Percentiles rank a stretch among this genome's conserved stretches.
Evolutionary conservation across 73 alveolate species (phyloP).

Genomic region (Paraurostyla sp.): DNA sequence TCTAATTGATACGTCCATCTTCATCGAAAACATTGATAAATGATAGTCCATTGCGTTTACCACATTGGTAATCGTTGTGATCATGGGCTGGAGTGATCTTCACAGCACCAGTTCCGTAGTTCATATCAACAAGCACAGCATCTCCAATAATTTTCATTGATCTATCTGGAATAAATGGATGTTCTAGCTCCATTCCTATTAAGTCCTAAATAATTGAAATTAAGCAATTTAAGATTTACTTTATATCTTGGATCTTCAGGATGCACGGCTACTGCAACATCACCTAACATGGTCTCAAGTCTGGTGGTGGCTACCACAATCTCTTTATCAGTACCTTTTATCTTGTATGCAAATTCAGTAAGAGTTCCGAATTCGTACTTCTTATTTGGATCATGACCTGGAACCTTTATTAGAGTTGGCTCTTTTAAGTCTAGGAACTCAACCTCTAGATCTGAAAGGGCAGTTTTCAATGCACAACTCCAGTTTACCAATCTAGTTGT

Average conservation of each 20-base stretch:
- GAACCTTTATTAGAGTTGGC: constrained; percentile 87
- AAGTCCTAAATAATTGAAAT: too few species aligned
- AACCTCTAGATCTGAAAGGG: constrained; percentile 98
- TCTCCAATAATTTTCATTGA: constrained; percentile 93
- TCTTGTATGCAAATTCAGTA: constrained; percentile 93
- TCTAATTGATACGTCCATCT: constrained; percentile 95
- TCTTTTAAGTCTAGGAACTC: constrained; percentile 84
- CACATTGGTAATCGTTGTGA: constrained; percentile 98
- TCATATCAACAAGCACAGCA: constrained; percentile 95
- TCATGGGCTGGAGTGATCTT: constrained; percentile 99
- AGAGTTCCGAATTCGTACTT: constrained; percentile 93
- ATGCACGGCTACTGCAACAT: constrained; percentile 99
- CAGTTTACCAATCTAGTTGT: constrained; percentile 98
- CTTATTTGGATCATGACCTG: constrained; percentile 90
- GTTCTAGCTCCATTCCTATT: constrained; percentile 97
- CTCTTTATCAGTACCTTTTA: constrained; percentile 91
- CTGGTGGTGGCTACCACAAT: constrained; percentile 98
- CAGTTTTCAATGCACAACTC: constrained; percentile 98
- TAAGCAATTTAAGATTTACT: too few species aligned
- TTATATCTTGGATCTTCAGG: constrained; percentile 97
- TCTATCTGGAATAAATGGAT: constrained; percentile 98
- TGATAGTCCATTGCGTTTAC: constrained; percentile 92
- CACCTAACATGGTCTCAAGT: constrained; percentile 99
- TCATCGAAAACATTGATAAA: constrained; percentile 96
- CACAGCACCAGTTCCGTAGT: constrained; percentile 99